Percentiles rank a stretch among this genome's conserved stretches.
phyloP scores from a whole-genome alignment of 257 asterid genomes.

The Lycium ferocissimum region DNA sequence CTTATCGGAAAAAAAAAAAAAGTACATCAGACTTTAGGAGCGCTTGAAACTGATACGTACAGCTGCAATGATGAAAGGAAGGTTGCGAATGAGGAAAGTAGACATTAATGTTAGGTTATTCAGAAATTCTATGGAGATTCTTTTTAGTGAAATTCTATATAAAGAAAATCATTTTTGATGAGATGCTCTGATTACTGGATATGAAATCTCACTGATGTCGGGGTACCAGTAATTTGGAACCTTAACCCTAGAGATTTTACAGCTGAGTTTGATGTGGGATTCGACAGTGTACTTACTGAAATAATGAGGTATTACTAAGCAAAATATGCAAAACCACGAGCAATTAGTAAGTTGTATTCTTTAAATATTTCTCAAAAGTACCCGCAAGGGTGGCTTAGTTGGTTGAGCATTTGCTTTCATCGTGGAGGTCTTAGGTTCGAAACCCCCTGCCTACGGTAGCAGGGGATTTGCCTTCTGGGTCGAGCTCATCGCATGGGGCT shows the following conservation, averaged over 20 bases:
- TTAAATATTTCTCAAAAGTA: not conserved
- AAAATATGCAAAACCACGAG: not conserved
- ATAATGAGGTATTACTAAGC: not conserved
- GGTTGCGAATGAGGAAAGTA: not conserved
- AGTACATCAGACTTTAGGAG: not conserved
- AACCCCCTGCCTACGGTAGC: too few species aligned
- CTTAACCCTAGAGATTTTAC: not conserved
- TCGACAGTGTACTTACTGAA: not conserved
- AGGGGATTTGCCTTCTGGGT: too few species aligned
- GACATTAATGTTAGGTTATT: not conserved
- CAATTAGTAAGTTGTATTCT: not conserved
- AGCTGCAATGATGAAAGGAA: not conserved
- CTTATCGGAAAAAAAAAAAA: too few species aligned
- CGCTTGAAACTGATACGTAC: not conserved
- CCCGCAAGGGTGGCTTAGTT: too few species aligned
- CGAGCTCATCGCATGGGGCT: too few species aligned
- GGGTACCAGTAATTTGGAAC: not conserved
- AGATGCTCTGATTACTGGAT: not conserved
- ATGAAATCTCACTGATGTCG: conserved; percentile 12
- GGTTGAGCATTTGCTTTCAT: too few species aligned
- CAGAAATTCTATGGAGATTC: not conserved
- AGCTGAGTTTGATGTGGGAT: not conserved
- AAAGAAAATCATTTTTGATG: not conserved
- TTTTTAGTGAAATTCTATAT: not conserved
- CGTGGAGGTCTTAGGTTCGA: too few species aligned